These are phyloP conservation scores for Pyrenophora seminiperda DNA, from an alignment of 2,329 filamentous ascomycete species.

Conservation along the genomic window DNA sequence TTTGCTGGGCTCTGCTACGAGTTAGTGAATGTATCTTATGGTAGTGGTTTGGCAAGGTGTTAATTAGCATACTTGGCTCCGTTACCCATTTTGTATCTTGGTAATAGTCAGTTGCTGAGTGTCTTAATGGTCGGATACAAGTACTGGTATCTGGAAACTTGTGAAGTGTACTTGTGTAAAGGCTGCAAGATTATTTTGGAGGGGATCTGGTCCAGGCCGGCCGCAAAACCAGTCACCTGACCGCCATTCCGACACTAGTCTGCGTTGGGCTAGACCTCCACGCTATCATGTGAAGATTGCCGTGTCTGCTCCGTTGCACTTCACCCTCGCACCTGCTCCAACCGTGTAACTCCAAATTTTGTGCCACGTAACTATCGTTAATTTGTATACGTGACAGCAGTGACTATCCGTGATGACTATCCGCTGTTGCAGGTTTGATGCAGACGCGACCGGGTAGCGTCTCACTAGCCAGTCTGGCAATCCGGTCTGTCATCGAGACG, in stretches of 20 bases:
- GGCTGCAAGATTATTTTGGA: conserved; percentile 36
- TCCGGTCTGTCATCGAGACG: conserved; percentile 20
- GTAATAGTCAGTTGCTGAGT: conserved; percentile 23
- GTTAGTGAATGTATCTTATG: conserved; percentile 23
- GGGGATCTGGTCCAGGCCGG: conserved; percentile 29
- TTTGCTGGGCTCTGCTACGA: conserved; percentile 43
- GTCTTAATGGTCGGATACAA: conserved; percentile 8
- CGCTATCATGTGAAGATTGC: conserved; percentile 18
- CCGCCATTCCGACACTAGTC: conserved; percentile 15
- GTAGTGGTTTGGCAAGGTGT: not conserved
- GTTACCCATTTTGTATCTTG: conserved; percentile 43
- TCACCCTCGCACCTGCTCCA: not conserved
- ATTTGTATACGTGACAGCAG: too few relatives aligned
- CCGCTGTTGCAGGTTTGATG: conserved; percentile 4
- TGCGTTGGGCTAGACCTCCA: conserved; percentile 17
- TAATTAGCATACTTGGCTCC: conserved; percentile 42
- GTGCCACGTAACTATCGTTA: not conserved
- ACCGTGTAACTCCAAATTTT: not conserved
- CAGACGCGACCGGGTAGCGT: conserved; percentile 15
- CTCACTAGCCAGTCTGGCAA: not conserved
- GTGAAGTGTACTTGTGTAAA: conserved; percentile 17
- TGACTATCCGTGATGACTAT: conserved; percentile 2
- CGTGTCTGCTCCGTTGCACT: not conserved
- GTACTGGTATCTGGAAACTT: conserved; percentile 11
- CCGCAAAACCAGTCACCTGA: conserved; percentile 16